phyloP scores from a whole-genome alignment of 495 filamentous ascomycete genomes.

The Hypoxylon subgilvum region DNA sequence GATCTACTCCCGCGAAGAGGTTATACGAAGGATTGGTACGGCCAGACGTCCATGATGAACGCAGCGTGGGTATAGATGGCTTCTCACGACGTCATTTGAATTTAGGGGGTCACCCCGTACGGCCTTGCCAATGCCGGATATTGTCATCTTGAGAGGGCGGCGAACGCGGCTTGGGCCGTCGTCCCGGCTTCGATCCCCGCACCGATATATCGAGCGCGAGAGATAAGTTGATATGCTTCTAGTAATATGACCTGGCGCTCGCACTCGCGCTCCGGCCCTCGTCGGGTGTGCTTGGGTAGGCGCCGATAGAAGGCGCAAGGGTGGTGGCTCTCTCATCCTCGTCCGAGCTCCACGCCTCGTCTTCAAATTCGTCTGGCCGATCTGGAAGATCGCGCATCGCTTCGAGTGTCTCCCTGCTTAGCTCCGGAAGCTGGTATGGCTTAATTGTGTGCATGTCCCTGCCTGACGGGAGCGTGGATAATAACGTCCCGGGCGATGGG shows the following conservation, averaged over 20 bases:
- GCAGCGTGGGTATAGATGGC: no score
- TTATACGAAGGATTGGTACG: no score
- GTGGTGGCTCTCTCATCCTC: conserved; percentile 45
- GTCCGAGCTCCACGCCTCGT: conserved; percentile 52
- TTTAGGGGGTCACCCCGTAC: no score
- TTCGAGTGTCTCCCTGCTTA: conserved; percentile 63
- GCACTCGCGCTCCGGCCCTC: conserved; percentile 47
- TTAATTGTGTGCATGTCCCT: conserved; percentile 78
- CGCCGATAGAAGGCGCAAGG: conserved; percentile 38
- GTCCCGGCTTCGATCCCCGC: no score
- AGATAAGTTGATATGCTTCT: conserved; percentile 3
- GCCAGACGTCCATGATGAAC: no score
- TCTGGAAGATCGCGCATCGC: conserved; percentile 58
- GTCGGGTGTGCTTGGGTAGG: conserved; percentile 47
- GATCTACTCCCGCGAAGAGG: no score
- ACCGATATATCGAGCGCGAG: not conserved
- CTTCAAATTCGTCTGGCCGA: conserved; percentile 56
- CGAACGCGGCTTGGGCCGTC: no score
- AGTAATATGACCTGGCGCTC: conserved; percentile 48
- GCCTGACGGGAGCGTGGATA: conserved; percentile 81
- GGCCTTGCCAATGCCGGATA: no score
- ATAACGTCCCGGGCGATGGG: conserved; percentile 69
- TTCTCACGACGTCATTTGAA: no score
- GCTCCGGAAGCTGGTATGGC: conserved; percentile 61
- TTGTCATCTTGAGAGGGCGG: no score